A percentile compares a stretch with the other conserved stretches of the same genome.
Conservation (phyloP, 495 filamentous ascomycete species). For the Hypoxylon intermedium region DNA sequence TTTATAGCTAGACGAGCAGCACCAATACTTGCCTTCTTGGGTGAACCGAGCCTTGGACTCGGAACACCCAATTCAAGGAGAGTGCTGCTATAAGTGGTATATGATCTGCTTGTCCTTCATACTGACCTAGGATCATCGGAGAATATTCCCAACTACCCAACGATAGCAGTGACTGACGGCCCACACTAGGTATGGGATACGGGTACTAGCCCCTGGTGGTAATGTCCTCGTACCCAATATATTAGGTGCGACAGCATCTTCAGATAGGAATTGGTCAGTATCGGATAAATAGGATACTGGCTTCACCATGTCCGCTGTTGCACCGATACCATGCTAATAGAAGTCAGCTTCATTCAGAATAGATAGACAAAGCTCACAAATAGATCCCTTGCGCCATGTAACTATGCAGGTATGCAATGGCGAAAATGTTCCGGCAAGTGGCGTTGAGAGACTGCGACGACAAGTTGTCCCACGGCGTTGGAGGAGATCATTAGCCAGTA, state of each 20-base stretch:
- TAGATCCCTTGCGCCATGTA: conserved; percentile 4
- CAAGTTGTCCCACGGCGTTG: conserved; percentile 1
- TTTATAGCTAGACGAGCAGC: conserved; percentile 3
- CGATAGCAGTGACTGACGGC: conserved; percentile 16
- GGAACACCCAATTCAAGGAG: background rate
- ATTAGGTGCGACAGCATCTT: conserved; percentile 9
- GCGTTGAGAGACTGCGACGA: conserved; percentile 5
- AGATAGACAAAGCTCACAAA: background rate
- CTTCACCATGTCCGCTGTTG: conserved; percentile 16
- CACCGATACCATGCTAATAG: background rate
- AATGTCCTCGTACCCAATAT: conserved; percentile 19
- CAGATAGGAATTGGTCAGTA: background rate
- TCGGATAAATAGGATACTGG: conserved; percentile 5
- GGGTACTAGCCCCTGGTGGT: conserved; percentile 12
- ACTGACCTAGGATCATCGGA: conserved; percentile 13
- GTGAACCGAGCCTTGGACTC: conserved; percentile 7
- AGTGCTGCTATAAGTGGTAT: conserved; percentile 10
- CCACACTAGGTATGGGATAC: background rate
- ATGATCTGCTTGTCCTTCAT: background rate
- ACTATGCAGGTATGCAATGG: conserved; percentile 6
- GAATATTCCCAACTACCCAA: conserved; percentile 21
- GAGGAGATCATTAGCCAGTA: conserved; percentile 26
- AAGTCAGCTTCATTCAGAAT: conserved; percentile 3
- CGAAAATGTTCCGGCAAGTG: conserved; percentile 27
- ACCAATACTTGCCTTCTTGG: conserved; percentile 14